A percentile compares a stretch with the other conserved stretches of the same genome.
Evolutionary conservation across 352 stramenopile genomes (phyloP).

Genomic region (Poterioochromonas sp.): DNA sequence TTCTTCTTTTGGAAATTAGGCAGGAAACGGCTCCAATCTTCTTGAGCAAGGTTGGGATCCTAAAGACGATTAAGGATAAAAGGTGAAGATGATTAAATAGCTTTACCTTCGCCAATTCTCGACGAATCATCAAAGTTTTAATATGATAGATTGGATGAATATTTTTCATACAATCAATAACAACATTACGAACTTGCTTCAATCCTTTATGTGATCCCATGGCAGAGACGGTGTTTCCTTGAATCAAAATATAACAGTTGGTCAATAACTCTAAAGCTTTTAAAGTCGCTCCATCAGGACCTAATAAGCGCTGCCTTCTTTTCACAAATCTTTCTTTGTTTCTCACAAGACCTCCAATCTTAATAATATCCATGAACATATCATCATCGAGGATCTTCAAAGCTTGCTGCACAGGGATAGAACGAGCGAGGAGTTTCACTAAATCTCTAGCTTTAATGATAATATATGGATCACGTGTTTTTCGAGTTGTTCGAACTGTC

Average conservation of each 20-base stretch:
- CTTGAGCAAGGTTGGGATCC: constrained; percentile 86
- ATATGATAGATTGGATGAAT: constrained; percentile 99
- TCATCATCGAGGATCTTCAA: constrained; percentile 96
- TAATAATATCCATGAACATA: constrained; percentile 98
- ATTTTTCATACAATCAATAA: constrained; percentile 99
- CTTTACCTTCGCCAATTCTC: constrained; percentile 84
- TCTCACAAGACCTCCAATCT: constrained; percentile 94
- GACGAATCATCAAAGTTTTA: constrained; percentile 99
- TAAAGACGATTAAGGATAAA: constrained; percentile 34
- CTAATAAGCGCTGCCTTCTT: constrained; percentile 88
- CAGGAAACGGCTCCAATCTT: constrained; percentile 97
- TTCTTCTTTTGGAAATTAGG: constrained; percentile 99
- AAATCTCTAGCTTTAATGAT: constrained; percentile 97
- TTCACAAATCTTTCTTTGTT: constrained; percentile 99
- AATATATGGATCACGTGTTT: constrained; percentile 92
- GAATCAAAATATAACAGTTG: constrained; percentile 97
- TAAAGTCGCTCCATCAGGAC: constrained; percentile 92
- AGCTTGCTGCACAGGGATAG: constrained; percentile 88
- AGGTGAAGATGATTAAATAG: background rate
- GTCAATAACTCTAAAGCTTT: constrained; percentile 97
- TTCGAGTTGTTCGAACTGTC: constrained; percentile 86
- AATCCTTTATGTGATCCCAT: constrained; percentile 66
- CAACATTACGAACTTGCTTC: constrained; percentile 81
- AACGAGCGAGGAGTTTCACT: constrained; percentile 94
- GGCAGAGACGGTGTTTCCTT: constrained; percentile 87